Evolutionary conservation across 106 monocot species (phyloP).

Genomic region (Allium cepa): DNA sequence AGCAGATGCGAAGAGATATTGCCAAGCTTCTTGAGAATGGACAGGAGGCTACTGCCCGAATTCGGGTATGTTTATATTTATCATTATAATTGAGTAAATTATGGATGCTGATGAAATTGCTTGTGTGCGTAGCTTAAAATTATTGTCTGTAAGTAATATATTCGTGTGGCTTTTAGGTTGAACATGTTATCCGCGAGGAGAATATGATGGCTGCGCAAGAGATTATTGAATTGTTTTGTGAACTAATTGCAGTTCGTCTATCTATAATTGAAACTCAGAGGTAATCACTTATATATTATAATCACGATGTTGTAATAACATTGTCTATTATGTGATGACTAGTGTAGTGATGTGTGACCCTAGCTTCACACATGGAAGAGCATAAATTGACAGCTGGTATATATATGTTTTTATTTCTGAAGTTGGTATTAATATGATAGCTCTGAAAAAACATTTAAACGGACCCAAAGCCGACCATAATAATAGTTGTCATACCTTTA

Average conservation of each 20-base stretch:
- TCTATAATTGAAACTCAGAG: conserved; percentile 94
- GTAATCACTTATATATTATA: conserved; percentile 12
- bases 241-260: conserved; percentile 79
- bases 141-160: not conserved
- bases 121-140: not conserved
- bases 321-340: too few relatives aligned
- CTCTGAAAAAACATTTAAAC: too few relatives aligned
- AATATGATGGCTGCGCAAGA: conserved; percentile 99
- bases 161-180: conserved; percentile 41
- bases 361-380: too few relatives aligned
- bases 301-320: too few relatives aligned
- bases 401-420: too few relatives aligned
- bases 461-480: too few relatives aligned
- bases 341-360: too few relatives aligned
- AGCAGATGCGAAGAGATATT: conserved; percentile 93
- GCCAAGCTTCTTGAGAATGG: conserved; percentile 91
- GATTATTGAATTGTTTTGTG: conserved; percentile 91
- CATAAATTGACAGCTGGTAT: too few relatives aligned
- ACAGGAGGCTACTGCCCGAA: conserved; percentile 95
- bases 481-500: too few relatives aligned
- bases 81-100: too few relatives aligned
- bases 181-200: conserved; percentile 94
- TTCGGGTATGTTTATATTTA: conserved; percentile 39
- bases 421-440: too few relatives aligned
- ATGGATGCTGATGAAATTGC: not conserved